Evolutionary conservation across 1,284 basidiomycete species (phyloP), one percentile per base, ranked within the genome.

Genomic region (Rhizoctonia solani): DNA sequence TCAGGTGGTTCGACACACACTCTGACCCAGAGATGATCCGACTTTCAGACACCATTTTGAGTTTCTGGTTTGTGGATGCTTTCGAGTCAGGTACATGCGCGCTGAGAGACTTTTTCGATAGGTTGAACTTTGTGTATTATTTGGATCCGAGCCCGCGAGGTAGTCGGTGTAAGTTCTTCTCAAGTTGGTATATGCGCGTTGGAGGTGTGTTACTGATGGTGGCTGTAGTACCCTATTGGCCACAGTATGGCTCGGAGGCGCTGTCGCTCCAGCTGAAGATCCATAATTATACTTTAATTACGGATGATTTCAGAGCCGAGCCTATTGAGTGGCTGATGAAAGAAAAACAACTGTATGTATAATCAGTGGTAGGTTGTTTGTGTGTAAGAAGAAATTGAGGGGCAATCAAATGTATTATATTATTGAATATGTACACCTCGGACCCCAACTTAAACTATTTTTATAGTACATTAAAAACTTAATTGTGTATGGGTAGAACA

Each of bases 61-160:
- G 92, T 89, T 77, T 99, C 98, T 32, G 93, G 89, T 76, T 98
- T 96, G 84, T 16, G 91, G 91, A 79, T 99, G 94, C 13, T 93
- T n/a, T 88, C 32, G 41, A 19, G 13, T 11, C 11, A 14, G 1
- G 1, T 5, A 8, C 16, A 32, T 44, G 14, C 19, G 41, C n/a
- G 19, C 19, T 44, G 41, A 44, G 5, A 4, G 32, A n/a, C n/a
- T 34, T 4, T 34, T 21, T 44, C 6, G 41, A 21, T 21, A 58
- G 58, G 58, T 23, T 61, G 19, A 61, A 61, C 19, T 61, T 61
- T 34, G 58, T 52, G 14, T 61, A 61, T 23, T 34, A 61, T 29
- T 46, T 65, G 4, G 34, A 65, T 27, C 61, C 61, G 9, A 52
- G 42, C 23, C 61, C 37, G 2, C 4, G 21, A 16, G 61, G 25